Percentiles rank a stretch among this genome's conserved stretches.
phyloP scores from a whole-genome alignment of 176 grass and related monocot genomes.

The Oryza glaberrima region DNA sequence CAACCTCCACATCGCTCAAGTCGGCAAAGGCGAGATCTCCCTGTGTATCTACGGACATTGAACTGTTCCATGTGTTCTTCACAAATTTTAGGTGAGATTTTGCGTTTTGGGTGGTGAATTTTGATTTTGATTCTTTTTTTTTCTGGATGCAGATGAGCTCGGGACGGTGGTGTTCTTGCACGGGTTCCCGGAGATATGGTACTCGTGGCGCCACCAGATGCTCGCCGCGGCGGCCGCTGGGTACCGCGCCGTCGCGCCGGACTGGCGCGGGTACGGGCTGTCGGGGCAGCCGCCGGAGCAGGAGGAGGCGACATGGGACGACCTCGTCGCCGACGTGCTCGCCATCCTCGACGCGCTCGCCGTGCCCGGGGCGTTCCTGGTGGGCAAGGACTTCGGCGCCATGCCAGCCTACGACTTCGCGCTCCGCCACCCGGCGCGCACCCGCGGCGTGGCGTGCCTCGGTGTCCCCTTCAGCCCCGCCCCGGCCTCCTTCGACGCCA shows the following conservation, averaged over 20 bases:
- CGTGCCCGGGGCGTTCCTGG: slow-evolving; percentile 31
- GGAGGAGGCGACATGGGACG: slow-evolving; percentile 45
- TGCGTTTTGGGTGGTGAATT: background rate
- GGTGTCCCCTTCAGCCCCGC: slow-evolving; percentile 61
- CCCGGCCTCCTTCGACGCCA: background rate
- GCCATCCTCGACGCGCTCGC: slow-evolving; percentile 46
- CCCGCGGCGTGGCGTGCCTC: slow-evolving; percentile 53
- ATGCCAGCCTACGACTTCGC: slow-evolving; percentile 64
- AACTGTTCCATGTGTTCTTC: background rate
- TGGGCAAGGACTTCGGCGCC: slow-evolving; percentile 53
- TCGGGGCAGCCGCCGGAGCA: slow-evolving; percentile 59
- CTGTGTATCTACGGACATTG: too few species aligned
- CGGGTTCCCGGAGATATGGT: slow-evolving; percentile 79
- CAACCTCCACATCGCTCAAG: slow-evolving; percentile 60
- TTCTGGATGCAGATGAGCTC: slow-evolving; percentile 33
- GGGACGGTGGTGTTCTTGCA: slow-evolving; percentile 64
- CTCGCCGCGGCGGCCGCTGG: slow-evolving; percentile 56
- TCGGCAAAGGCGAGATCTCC: slow-evolving; percentile 29
- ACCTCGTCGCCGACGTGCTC: slow-evolving; percentile 57
- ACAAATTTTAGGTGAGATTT: background rate
- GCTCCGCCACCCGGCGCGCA: slow-evolving; percentile 57
- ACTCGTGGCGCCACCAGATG: slow-evolving; percentile 76
- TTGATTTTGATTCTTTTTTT: background rate
- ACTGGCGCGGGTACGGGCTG: slow-evolving; percentile 64
- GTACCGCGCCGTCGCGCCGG: slow-evolving; percentile 66